Evolutionary conservation across 805 yeast species (phyloP).

Genomic region (Metschnikowia shivogae): DNA sequence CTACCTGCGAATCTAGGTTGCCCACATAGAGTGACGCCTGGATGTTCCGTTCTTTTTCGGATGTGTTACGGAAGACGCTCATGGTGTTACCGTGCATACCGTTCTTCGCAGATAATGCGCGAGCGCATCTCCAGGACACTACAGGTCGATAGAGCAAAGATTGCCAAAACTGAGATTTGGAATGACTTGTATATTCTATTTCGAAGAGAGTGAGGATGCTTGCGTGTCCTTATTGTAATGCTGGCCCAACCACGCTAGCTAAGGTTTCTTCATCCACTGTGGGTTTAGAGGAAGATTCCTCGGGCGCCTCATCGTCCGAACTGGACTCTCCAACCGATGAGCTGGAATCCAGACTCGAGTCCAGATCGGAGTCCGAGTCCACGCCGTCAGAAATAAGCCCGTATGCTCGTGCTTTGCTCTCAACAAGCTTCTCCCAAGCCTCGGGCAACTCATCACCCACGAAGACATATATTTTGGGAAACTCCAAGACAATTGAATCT

Average conservation of each 20-base stretch:
- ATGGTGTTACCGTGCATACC: constrained; percentile 10
- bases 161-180: too few relatives aligned
- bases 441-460: background rate
- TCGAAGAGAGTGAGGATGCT: too few relatives aligned
- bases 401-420: constrained; percentile 20
- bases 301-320: constrained; percentile 29
- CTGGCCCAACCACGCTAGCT: background rate
- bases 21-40: constrained; percentile 75
- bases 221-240: background rate
- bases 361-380: constrained; percentile 6
- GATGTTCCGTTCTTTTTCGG: constrained; percentile 50
- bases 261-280: background rate
- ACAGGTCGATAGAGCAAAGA: too few relatives aligned
- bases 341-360: constrained; percentile 5
- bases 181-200: too few relatives aligned
- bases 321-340: constrained; percentile 15
- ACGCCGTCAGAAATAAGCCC: background rate
- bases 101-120: constrained; percentile 2
- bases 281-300: constrained; percentile 29
- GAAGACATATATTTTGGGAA: constrained; percentile 61
- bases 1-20: constrained; percentile 71
- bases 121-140: background rate
- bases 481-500: constrained; percentile 66
- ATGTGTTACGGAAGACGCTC: constrained; percentile 32
- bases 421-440: constrained; percentile 23